These are phyloP conservation scores for Cymbidium sinense DNA, from an alignment of 106 monocot genomes.

Conservation along the genomic window DNA sequence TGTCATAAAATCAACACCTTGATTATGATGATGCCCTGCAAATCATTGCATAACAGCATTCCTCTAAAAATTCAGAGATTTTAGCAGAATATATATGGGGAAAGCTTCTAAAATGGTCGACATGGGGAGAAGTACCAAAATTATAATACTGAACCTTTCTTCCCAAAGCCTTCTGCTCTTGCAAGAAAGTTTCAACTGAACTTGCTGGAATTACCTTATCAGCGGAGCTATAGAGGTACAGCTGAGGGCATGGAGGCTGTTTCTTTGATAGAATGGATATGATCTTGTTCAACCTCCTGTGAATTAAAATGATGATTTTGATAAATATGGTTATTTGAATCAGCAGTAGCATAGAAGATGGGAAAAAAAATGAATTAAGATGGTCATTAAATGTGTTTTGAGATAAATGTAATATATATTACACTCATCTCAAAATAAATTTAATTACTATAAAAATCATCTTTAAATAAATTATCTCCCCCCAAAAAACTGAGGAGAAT, in stretches of 20 bases:
- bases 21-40: neutral
- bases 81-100: conserved; percentile 60
- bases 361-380: too few relatives aligned
- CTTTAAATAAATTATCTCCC: too few relatives aligned
- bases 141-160: conserved; percentile 50
- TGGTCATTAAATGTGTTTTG: too few relatives aligned
- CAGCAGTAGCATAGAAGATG: too few relatives aligned
- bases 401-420: too few relatives aligned
- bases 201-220: conserved; percentile 72
- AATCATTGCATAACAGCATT: conserved; percentile 20
- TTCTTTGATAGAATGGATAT: conserved; percentile 47
- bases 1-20: too few relatives aligned
- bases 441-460: too few relatives aligned
- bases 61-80: conserved; percentile 56
- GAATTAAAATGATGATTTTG: neutral
- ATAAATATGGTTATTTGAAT: too few relatives aligned
- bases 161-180: conserved; percentile 47
- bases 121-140: conserved; percentile 82
- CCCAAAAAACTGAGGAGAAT: neutral
- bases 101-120: conserved; percentile 87
- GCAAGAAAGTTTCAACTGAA: conserved; percentile 60
- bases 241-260: conserved; percentile 79
- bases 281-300: conserved; percentile 63
- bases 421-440: too few relatives aligned
- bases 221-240: conserved; percentile 84